Evolutionary conservation across 2,329 filamentous ascomycete genomes (phyloP).

Genomic region (Botrytis byssoidea): DNA sequence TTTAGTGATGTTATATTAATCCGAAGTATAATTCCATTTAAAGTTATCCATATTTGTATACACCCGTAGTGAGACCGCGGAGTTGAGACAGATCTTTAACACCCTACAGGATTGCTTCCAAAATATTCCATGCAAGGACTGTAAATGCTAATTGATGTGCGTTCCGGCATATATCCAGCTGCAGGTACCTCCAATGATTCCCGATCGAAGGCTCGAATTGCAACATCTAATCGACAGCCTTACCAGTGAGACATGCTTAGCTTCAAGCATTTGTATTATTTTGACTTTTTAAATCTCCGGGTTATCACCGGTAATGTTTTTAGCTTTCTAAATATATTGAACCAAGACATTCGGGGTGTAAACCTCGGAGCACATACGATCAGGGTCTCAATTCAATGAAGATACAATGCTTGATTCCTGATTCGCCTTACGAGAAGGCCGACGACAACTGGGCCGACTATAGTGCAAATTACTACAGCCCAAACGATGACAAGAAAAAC

Average conservation of each 20-base stretch:
- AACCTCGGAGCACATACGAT: not conserved
- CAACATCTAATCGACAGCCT: not conserved
- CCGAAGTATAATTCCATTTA: not conserved
- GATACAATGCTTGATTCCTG: slow-evolving; percentile 23
- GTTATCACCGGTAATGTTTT: not conserved
- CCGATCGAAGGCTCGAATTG: not conserved
- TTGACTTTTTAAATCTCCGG: not conserved
- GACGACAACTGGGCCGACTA: slow-evolving; percentile 50
- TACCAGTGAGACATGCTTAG: not conserved
- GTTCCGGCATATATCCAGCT: not conserved
- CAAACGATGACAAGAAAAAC: slow-evolving; percentile 55
- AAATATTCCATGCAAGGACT: not conserved
- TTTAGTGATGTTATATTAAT: not conserved
- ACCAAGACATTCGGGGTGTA: not conserved
- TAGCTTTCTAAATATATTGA: not conserved
- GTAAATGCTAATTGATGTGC: not conserved
- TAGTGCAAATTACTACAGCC: slow-evolving; percentile 56
- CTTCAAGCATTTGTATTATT: not conserved
- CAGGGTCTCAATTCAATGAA: not conserved
- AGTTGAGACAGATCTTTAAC: not conserved
- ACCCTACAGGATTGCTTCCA: not conserved
- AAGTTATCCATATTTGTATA: not conserved
- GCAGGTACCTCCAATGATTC: not conserved
- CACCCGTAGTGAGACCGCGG: not conserved
- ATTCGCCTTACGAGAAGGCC: slow-evolving; percentile 49